These are phyloP conservation scores for Cercis canadensis DNA, from an alignment of 306 rosid species.

Conservation along the genomic window DNA sequence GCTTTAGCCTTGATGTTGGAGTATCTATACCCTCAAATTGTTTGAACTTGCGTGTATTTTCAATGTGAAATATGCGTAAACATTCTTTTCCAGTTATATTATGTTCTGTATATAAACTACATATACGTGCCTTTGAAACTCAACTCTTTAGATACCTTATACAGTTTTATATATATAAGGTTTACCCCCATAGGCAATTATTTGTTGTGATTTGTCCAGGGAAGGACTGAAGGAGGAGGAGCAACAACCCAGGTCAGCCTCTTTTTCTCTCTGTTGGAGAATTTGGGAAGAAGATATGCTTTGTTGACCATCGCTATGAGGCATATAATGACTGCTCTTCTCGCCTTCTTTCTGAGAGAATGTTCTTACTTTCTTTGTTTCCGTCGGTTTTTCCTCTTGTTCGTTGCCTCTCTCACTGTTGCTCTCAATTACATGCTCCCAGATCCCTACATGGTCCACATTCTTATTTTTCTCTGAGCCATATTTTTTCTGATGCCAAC, in stretches of 20 bases:
- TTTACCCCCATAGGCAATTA: constrained; percentile 46
- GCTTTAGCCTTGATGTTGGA: constrained; percentile 29
- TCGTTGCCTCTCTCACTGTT: constrained; percentile 10
- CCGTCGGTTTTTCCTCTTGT: background rate
- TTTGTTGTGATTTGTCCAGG: constrained; percentile 59
- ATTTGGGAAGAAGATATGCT: constrained; percentile 26
- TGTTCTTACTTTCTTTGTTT: constrained; percentile 20
- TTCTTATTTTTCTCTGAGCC: constrained; percentile 19
- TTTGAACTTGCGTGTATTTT: constrained; percentile 29
- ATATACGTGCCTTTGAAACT: constrained; percentile 33
- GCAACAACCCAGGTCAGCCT: constrained; percentile 51
- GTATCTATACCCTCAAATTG: constrained; percentile 23
- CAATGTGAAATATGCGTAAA: constrained; percentile 14
- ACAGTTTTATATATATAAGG: constrained; percentile 27
- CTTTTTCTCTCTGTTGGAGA: constrained; percentile 46
- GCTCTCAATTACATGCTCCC: background rate
- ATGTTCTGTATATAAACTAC: constrained; percentile 20
- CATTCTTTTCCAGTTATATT: constrained; percentile 15
- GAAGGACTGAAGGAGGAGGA: constrained; percentile 60
- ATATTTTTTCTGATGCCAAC: constrained; percentile 18
- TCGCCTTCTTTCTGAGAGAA: constrained; percentile 38
- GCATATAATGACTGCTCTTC: constrained; percentile 22
- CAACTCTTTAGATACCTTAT: constrained; percentile 31
- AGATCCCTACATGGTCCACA: constrained; percentile 2
- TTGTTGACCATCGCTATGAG: constrained; percentile 22